phyloP scores from a whole-genome alignment of 1,284 basidiomycete species.

The Gomphus sp. region DNA sequence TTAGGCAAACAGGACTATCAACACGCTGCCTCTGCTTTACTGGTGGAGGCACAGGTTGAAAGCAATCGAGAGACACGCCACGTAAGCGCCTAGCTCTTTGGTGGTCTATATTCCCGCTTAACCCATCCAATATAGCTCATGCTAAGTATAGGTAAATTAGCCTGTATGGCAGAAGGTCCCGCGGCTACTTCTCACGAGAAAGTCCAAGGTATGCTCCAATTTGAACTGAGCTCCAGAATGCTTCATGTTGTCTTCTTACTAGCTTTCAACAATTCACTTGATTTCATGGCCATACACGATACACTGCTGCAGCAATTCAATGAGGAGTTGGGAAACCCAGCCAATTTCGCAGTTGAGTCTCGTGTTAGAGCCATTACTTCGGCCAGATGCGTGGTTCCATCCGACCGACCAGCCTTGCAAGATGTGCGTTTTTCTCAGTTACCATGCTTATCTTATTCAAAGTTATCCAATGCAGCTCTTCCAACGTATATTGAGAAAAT shows the following conservation, averaged over 20 bases:
- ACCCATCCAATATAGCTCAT: constrained; percentile 50
- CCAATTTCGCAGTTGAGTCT: constrained; percentile 54
- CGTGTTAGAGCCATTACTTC: constrained; percentile 54
- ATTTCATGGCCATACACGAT: constrained; percentile 68
- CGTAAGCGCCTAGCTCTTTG: constrained; percentile 33
- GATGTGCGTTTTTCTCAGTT: neutral
- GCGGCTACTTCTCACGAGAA: constrained; percentile 7
- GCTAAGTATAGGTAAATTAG: constrained; percentile 86
- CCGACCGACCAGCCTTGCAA: constrained; percentile 9
- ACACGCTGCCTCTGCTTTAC: constrained; percentile 56
- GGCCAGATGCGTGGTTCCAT: neutral
- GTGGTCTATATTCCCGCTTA: constrained; percentile 10
- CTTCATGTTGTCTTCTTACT: neutral
- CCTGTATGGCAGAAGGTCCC: constrained; percentile 49
- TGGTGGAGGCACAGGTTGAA: constrained; percentile 50
- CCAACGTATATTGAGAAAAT: constrained; percentile 11
- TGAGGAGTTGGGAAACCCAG: constrained; percentile 27
- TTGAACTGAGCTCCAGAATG: constrained; percentile 30
- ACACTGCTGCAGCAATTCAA: constrained; percentile 51
- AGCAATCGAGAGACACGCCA: constrained; percentile 61
- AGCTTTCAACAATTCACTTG: constrained; percentile 68
- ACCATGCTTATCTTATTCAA: neutral
- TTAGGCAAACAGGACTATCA: constrained; percentile 63
- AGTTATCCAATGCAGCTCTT: constrained; percentile 4
- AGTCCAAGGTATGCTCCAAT: constrained; percentile 25